phyloP scores from a whole-genome alignment of 2,329 filamentous ascomycete genomes.

The Drechslerella stenobrocha region DNA sequence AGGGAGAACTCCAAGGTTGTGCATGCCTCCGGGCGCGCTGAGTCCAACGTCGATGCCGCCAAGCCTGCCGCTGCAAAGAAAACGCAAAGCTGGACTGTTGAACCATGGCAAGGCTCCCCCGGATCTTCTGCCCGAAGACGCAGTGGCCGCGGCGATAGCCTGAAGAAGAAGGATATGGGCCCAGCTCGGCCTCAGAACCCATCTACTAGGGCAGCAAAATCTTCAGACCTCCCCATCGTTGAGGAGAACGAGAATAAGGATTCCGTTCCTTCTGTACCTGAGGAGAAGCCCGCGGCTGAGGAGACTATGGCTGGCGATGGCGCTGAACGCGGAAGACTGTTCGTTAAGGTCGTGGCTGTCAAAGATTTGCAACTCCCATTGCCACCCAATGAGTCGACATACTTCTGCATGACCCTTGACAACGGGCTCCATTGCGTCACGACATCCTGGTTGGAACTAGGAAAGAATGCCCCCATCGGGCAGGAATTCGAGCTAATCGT shows the following conservation, averaged over 20 bases:
- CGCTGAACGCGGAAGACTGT: slow-evolving; percentile 83
- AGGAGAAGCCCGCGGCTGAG: neutral
- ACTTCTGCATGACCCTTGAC: slow-evolving; percentile 96
- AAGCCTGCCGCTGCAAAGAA: slow-evolving; percentile 71
- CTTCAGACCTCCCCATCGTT: slow-evolving; percentile 63
- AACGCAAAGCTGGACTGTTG: slow-evolving; percentile 93
- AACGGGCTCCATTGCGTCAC: slow-evolving; percentile 98
- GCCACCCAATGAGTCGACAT: slow-evolving; percentile 88
- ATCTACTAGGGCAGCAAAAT: slow-evolving; percentile 29
- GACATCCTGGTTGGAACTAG: slow-evolving; percentile 90
- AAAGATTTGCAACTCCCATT: slow-evolving; percentile 92
- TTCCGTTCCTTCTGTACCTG: neutral
- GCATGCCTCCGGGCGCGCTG: slow-evolving; percentile 78
- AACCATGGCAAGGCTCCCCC: slow-evolving; percentile 77
- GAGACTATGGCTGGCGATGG: slow-evolving; percentile 67
- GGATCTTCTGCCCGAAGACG: slow-evolving; percentile 63
- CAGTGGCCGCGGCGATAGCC: slow-evolving; percentile 61
- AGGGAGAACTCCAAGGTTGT: slow-evolving; percentile 97
- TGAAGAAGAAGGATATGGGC: slow-evolving; percentile 59
- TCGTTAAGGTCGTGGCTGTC: slow-evolving; percentile 98
- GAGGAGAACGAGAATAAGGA: slow-evolving; percentile 69
- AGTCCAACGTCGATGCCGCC: slow-evolving; percentile 65
- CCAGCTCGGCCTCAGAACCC: slow-evolving; percentile 27
- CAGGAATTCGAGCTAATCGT: slow-evolving; percentile 64
- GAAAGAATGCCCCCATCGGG: slow-evolving; percentile 83